Conservation (phyloP, 345 rosid genomes). For the Turnera subulata region DNA sequence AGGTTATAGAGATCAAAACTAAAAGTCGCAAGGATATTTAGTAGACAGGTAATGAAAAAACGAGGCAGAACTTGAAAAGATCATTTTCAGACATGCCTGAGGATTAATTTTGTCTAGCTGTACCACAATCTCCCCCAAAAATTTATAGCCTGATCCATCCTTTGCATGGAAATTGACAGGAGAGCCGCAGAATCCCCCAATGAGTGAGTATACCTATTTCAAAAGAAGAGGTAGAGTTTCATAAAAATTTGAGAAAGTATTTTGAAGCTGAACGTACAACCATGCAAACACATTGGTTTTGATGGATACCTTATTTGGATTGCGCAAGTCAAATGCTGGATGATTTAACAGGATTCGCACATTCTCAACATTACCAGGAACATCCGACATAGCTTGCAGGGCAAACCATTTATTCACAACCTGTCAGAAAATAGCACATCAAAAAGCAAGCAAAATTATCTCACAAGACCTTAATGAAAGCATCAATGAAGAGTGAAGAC, state of each 20-base stretch:
- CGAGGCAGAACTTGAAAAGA: no score
- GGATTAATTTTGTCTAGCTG: constrained; percentile 92
- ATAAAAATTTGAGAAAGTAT: background rate
- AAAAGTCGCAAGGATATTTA: background rate
- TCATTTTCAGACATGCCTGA: constrained; percentile 43
- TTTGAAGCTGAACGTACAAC: background rate
- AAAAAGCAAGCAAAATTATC: no score
- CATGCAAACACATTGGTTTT: background rate
- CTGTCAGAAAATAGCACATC: constrained; percentile 27
- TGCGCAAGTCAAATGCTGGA: constrained; percentile 85
- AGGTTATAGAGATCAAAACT: background rate
- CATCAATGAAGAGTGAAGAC: no score
- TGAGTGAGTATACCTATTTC: constrained; percentile 70
- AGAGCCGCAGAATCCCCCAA: constrained; percentile 81
- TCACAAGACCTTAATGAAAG: no score
- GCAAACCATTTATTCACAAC: constrained; percentile 98
- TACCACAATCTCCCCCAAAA: constrained; percentile 84
- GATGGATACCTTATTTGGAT: constrained; percentile 71
- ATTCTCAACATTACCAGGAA: constrained; percentile 85
- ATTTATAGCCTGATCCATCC: constrained; percentile 94
- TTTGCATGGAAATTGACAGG: constrained; percentile 92
- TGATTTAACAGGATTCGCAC: constrained; percentile 67
- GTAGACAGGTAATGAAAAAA: no score
- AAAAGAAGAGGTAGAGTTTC: background rate
- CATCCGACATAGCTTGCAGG: constrained; percentile 79